Conservation (phyloP, 257 asterid genomes). For the Voacanga thouarsii region DNA sequence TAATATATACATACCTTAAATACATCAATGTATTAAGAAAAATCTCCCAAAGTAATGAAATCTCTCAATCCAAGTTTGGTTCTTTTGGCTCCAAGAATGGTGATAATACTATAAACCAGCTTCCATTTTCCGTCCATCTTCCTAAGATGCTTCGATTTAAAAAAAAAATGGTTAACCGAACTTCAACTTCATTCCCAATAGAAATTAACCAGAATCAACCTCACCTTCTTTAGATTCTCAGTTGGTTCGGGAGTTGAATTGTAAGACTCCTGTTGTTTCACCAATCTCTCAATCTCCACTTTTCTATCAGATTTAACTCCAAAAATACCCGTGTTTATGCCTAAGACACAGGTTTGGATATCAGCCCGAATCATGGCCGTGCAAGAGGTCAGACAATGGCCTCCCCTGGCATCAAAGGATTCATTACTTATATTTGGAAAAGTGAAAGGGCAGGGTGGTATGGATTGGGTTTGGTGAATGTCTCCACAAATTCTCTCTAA, state of each 20-base stretch:
- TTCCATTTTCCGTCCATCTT: conserved; percentile 86
- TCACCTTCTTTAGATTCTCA: conserved; percentile 61
- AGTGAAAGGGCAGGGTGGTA: too few species aligned
- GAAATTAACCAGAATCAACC: background rate
- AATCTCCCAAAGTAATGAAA: too few species aligned
- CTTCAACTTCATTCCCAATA: background rate
- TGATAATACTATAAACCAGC: conserved; percentile 78
- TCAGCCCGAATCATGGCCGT: too few species aligned
- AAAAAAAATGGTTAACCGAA: background rate
- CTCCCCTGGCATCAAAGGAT: conserved; percentile 34
- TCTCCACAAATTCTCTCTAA: too few species aligned
- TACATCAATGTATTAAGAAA: too few species aligned
- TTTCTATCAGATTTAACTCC: conserved; percentile 64
- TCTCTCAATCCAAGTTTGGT: too few species aligned
- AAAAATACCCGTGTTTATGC: conserved; percentile 82
- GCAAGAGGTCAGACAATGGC: background rate
- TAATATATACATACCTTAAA: too few species aligned
- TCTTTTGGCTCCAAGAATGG: too few species aligned
- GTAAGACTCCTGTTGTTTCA: conserved; percentile 59
- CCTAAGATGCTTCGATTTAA: conserved; percentile 10
- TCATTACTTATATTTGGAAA: too few species aligned
- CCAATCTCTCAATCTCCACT: conserved; percentile 52
- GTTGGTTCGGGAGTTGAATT: conserved; percentile 85
- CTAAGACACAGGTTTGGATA: conserved; percentile 25
- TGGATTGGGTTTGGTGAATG: too few species aligned